phyloP scores from a whole-genome alignment of 805 yeast species.

The Saccharomycopsis babjevae region DNA sequence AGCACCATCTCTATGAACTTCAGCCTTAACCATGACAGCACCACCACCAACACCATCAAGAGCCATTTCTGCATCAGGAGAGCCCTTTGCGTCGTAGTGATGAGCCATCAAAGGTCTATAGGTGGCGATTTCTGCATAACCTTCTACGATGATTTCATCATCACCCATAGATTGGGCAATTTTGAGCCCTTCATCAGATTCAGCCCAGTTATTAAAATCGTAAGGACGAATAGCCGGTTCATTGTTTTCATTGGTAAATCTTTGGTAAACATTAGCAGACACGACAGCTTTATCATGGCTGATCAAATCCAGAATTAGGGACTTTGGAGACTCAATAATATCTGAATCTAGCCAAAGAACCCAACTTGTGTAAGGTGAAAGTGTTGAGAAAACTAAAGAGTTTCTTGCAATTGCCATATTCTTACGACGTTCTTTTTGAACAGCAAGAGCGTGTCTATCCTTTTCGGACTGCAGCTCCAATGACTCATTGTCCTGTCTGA shows the following conservation, averaged over 20 bases:
- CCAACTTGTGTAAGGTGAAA: constrained; percentile 90
- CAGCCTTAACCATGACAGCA: constrained; percentile 90
- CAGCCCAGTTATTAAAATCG: constrained; percentile 95
- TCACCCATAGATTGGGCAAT: constrained; percentile 65
- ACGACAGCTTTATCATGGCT: constrained; percentile 77
- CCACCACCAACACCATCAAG: constrained; percentile 99
- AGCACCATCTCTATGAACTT: constrained; percentile 98
- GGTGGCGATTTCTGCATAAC: constrained; percentile 87
- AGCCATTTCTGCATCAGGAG: constrained; percentile 56
- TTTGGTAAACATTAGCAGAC: constrained; percentile 89
- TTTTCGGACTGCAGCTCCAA: constrained; percentile 68
- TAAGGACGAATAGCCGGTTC: constrained; percentile 66
- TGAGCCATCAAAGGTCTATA: constrained; percentile 93
- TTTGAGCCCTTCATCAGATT: constrained; percentile 67
- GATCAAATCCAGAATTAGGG: constrained; percentile 79
- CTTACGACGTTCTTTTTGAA: constrained; percentile 80
- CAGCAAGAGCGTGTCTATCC: constrained; percentile 79
- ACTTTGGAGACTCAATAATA: constrained; percentile 77
- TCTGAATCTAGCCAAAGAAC: constrained; percentile 95
- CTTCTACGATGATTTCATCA: constrained; percentile 92
- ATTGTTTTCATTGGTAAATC: constrained; percentile 47
- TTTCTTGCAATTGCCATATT: constrained; percentile 94
- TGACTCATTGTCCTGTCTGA: constrained; percentile 83
- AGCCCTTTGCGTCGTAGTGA: constrained; percentile 59
- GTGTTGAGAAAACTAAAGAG: constrained; percentile 77